phyloP scores from a whole-genome alignment of 257 asterid genomes.

The Nyctanthes arbortristis region DNA sequence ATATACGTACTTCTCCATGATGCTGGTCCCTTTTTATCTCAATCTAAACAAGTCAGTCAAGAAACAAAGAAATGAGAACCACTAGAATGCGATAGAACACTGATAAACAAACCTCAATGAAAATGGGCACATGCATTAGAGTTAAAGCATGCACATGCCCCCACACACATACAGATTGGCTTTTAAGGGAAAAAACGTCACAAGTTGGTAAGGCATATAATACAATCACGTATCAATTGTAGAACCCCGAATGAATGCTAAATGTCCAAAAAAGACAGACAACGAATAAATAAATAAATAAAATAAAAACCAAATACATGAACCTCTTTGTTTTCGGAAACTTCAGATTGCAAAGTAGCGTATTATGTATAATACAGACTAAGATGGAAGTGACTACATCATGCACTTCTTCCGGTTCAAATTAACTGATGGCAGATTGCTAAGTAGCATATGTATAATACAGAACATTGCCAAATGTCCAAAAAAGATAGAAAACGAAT shows the following conservation, averaged over 20 bases:
- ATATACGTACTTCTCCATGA: constrained; percentile 78
- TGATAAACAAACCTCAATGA: background rate
- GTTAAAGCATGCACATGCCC: background rate
- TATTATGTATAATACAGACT: background rate
- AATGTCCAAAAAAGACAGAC: background rate
- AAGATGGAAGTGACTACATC: background rate
- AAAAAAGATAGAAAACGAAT: too few species aligned
- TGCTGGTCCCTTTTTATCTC: constrained; percentile 73
- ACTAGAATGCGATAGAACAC: background rate
- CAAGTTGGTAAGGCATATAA: background rate
- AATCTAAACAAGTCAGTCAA: constrained; percentile 49
- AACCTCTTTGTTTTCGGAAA: too few species aligned
- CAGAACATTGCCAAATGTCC: too few species aligned
- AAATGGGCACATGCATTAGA: background rate
- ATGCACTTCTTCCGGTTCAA: background rate
- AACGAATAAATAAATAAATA: background rate
- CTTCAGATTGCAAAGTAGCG: constrained; percentile 9
- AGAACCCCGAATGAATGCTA: background rate
- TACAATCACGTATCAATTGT: background rate
- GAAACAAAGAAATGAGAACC: constrained; percentile 14
- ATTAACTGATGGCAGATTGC: background rate
- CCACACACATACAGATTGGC: background rate
- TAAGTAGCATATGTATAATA: too few species aligned
- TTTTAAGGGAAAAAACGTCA: background rate
- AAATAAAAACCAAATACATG: too few species aligned